Evolutionary conservation across 352 stramenopile species (phyloP), one percentile per base, ranked within the genome.

Genomic region (Globisporangium irregulare): DNA sequence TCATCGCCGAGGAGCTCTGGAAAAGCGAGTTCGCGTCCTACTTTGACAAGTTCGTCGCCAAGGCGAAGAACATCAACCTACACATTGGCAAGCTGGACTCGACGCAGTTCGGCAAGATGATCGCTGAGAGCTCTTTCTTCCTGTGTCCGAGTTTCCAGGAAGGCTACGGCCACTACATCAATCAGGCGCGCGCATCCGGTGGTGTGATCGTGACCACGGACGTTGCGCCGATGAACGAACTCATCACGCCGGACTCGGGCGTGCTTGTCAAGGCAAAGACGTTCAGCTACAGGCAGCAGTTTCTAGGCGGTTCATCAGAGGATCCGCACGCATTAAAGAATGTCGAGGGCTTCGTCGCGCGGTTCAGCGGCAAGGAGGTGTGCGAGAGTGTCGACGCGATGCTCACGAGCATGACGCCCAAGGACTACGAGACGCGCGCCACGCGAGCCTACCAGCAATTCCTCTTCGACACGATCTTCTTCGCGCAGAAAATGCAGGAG

Each of bases 161-260:
- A 48, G 79, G 79, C 24, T 88, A 87, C 68, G 81, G 81, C 27
- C 80, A 90, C 64, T 90, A 88, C 64, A 84, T 90, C 54, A 90
- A 90, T 60, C 81, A 90, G 62, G 81, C 80, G 24, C 70, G 81
- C 32, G 80, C 80, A 0, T 76, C 80, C 22, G 70, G 73, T 18
- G 77, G 74, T 0, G 20, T 88, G 25, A 78, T 90, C 46, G 57
- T 86, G 24, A 90, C 81, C 10, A 90, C 81, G 12, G 73, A 88
- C 55, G 64, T 82, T 1, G 53, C 73, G 22, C 81, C 81, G 3
- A 90, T 90, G 81, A 87, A 88, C 59, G 79, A 90, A 53, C 70
- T 90, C 48, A 77, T 90, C 57, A 82, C 78, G 4, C 60, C 57
- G 12, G 63, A 64, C 22, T 83, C 73, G 20, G 82, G 82, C 25